phyloP scores from a whole-genome alignment of 371 early-diverging fungal species.

The Mortierella sp. region DNA sequence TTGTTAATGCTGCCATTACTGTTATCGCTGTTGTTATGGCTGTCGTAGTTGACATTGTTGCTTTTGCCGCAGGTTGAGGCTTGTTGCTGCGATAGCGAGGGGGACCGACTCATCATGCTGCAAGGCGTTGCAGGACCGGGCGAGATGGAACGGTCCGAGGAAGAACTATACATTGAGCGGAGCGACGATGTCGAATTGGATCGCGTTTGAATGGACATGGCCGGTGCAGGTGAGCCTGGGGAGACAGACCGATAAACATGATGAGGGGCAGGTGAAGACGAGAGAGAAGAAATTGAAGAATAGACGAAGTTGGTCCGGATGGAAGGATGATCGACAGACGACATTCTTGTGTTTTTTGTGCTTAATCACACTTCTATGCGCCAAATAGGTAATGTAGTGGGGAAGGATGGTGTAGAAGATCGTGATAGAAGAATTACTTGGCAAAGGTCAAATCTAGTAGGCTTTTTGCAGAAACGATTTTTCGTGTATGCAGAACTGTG shows the following conservation, averaged over 20 bases:
- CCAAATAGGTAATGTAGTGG: not conserved
- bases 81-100: slow-evolving; percentile 35
- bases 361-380: not conserved
- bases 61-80: slow-evolving; percentile 18
- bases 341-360: slow-evolving; percentile 21
- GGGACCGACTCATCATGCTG: slow-evolving; percentile 39
- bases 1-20: not conserved
- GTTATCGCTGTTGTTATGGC: not conserved
- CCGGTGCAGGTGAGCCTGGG: slow-evolving; percentile 19
- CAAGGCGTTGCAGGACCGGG: slow-evolving; percentile 52
- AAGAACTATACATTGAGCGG: slow-evolving; percentile 27
- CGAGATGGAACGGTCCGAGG: slow-evolving; percentile 45
- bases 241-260: slow-evolving; percentile 27
- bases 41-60: too few relatives aligned
- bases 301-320: slow-evolving; percentile 29
- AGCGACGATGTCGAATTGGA: slow-evolving; percentile 48
- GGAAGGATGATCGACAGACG: slow-evolving; percentile 36
- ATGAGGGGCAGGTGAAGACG: slow-evolving; percentile 14
- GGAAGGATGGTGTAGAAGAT: not conserved
- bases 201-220: slow-evolving; percentile 33
- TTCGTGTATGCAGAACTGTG: too few relatives aligned
- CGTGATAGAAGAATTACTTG: too few relatives aligned
- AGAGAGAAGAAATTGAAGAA: slow-evolving; percentile 5
- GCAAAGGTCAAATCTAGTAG: too few relatives aligned
- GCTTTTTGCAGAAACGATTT: too few relatives aligned